A percentile compares a stretch with the other conserved stretches of the same genome.
These are phyloP conservation scores for Penicillium sp. DNA, from an alignment of 2,329 filamentous ascomycete genomes.

Conservation along the genomic window DNA sequence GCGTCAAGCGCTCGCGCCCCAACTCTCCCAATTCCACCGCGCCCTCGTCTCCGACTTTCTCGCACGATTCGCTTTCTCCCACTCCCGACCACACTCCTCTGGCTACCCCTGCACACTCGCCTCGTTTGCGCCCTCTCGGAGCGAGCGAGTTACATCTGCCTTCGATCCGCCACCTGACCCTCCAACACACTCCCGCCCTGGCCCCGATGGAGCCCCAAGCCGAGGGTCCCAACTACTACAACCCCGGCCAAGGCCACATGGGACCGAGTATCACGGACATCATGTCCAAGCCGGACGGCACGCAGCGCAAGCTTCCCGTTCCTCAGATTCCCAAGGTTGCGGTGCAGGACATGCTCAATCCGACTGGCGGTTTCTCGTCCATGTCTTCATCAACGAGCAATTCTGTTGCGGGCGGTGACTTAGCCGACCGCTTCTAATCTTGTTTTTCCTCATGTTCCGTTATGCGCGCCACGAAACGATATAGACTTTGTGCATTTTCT, in stretches of 20 bases:
- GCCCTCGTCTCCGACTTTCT: constrained; percentile 92
- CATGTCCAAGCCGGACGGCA: constrained; percentile 80
- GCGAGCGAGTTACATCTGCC: constrained; percentile 73
- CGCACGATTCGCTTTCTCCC: constrained; percentile 88
- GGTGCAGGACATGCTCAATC: constrained; percentile 74
- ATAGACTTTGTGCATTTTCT: constrained; percentile 40
- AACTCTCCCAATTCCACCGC: constrained; percentile 94
- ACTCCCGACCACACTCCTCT: constrained; percentile 98
- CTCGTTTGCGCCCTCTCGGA: constrained; percentile 74
- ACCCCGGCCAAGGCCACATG: constrained; percentile 52
- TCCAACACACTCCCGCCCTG: constrained; percentile 62
- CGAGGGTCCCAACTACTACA: constrained; percentile 55
- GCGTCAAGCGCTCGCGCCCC: constrained; percentile 83
- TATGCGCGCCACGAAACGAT: constrained; percentile 37
- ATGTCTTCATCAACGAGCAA: constrained; percentile 72
- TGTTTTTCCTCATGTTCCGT: constrained; percentile 14
- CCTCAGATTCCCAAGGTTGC: constrained; percentile 83
- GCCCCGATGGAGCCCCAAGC: constrained; percentile 66
- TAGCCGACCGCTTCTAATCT: constrained; percentile 52
- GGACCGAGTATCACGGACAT: constrained; percentile 87
- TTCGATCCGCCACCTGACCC: constrained; percentile 68
- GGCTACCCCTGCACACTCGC: constrained; percentile 90
- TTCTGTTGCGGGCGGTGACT: constrained; percentile 68
- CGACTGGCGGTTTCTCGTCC: constrained; percentile 62
- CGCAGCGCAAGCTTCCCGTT: constrained; percentile 83